Conservation (phyloP, 768 basidiomycete species). For the Cantharellus anzutake region DNA sequence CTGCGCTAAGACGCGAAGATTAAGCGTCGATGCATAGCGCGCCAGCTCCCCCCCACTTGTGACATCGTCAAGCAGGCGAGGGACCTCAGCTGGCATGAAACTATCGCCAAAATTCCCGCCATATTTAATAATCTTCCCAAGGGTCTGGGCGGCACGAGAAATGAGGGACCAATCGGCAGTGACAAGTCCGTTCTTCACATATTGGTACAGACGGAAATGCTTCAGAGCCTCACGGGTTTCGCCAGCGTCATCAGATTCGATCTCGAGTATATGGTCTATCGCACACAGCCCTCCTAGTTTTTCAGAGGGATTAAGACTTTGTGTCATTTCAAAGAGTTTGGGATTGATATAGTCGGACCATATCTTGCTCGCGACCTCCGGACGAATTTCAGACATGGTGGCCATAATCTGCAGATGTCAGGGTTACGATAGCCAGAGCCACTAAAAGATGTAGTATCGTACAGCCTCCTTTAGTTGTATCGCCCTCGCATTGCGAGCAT, state of each 20-base stretch:
- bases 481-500: conserved; percentile 12
- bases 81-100: conserved; percentile 82
- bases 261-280: conserved; percentile 65
- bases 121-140: conserved; percentile 70
- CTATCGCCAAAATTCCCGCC: conserved; percentile 73
- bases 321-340: conserved; percentile 62
- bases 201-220: conserved; percentile 77
- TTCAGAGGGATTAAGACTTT: conserved; percentile 59
- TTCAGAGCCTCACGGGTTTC: conserved; percentile 38
- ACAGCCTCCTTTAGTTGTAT: conserved; percentile 12
- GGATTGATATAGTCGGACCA: conserved; percentile 77
- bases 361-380: conserved; percentile 59
- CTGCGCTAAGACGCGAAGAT: conserved; percentile 81
- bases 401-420: conserved; percentile 36
- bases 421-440: neutral
- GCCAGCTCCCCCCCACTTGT: conserved; percentile 60
- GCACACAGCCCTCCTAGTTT: conserved; percentile 76
- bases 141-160: conserved; percentile 82
- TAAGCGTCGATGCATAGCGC: conserved; percentile 84
- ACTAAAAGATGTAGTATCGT: neutral
- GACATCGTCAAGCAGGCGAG: conserved; percentile 60
- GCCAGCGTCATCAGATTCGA: conserved; percentile 61
- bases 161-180: conserved; percentile 86
- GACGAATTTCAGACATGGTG: conserved; percentile 59
- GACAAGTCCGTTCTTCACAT: conserved; percentile 69